Percentiles rank a stretch among this genome's conserved stretches.
phyloP scores from a whole-genome alignment of 1,284 basidiomycete species.

The Nidula niveotomentosa region DNA sequence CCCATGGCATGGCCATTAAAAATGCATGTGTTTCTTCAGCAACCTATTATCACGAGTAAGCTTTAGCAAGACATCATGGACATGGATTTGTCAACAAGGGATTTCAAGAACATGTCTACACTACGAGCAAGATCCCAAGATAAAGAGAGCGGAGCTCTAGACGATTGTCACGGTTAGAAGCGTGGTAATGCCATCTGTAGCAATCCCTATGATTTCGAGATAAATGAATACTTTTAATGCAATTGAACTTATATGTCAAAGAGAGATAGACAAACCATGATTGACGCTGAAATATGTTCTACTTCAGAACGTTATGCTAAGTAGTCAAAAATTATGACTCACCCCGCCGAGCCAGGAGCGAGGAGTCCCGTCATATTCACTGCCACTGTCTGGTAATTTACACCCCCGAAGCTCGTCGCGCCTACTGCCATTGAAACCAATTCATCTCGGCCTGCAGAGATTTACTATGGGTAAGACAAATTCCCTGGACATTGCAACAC shows the following conservation, averaged over 20 bases:
- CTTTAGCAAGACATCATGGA: too few species aligned
- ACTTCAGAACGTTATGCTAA: background rate
- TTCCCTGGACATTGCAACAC: constrained; percentile 14
- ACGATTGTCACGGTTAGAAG: constrained; percentile 29
- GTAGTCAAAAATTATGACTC: constrained; percentile 16
- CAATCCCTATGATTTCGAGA: constrained; percentile 22
- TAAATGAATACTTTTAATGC: constrained; percentile 1
- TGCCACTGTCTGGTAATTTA: constrained; percentile 49
- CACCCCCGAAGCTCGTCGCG: constrained; percentile 35
- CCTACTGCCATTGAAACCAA: constrained; percentile 46
- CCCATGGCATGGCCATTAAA: too few species aligned
- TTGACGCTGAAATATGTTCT: constrained; percentile 18
- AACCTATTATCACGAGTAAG: too few species aligned
- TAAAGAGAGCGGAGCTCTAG: too few species aligned
- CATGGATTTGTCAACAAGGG: too few species aligned
- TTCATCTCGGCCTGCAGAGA: constrained; percentile 30
- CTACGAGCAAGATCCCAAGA: too few species aligned
- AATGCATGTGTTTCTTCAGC: too few species aligned
- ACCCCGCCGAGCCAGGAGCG: constrained; percentile 45
- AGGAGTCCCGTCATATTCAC: constrained; percentile 49
- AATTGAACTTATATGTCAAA: background rate
- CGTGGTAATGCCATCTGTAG: constrained; percentile 30
- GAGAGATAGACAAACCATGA: constrained; percentile 16
- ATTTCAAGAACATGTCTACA: too few species aligned
- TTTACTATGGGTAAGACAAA: background rate